These are phyloP conservation scores for Sparassis latifolia DNA, from an alignment of 1,284 basidiomycete genomes.

Conservation along the genomic window DNA sequence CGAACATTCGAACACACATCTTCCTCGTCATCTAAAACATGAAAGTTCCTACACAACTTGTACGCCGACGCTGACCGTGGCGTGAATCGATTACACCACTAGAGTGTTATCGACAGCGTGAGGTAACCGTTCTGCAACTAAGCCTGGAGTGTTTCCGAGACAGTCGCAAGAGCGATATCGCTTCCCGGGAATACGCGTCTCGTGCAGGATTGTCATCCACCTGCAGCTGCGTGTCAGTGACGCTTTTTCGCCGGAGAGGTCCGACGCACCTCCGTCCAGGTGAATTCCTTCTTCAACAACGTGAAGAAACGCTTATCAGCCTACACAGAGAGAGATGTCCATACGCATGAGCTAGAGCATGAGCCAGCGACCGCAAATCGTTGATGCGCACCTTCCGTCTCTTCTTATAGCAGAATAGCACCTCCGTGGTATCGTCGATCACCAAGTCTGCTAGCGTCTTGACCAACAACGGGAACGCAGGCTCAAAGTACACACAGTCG, in stretches of 20 bases:
- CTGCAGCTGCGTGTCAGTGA: constrained; percentile 14
- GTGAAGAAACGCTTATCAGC: constrained; percentile 89
- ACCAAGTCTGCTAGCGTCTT: constrained; percentile 70
- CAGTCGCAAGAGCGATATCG: constrained; percentile 33
- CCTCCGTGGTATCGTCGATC: constrained; percentile 45
- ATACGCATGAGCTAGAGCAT: constrained; percentile 1
- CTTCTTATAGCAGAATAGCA: constrained; percentile 92
- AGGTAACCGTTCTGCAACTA: not conserved
- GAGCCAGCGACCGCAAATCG: not conserved
- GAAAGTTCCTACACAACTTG: too few species aligned
- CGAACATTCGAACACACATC: too few species aligned
- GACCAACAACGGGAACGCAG: constrained; percentile 87
- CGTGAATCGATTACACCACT: too few species aligned
- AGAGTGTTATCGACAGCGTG: too few species aligned
- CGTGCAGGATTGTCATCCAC: constrained; percentile 33
- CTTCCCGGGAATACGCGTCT: constrained; percentile 32
- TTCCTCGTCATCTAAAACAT: too few species aligned
- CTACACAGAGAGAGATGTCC: constrained; percentile 30
- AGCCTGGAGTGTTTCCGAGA: constrained; percentile 8
- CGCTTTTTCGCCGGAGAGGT: not conserved
- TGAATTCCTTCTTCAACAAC: constrained; percentile 77
- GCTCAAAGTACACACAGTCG: constrained; percentile 95
- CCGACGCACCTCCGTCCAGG: constrained; percentile 58
- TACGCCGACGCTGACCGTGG: too few species aligned
- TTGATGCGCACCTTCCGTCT: constrained; percentile 65